A percentile compares a stretch with the other conserved stretches of the same genome.
These are phyloP conservation scores for Nemania sp. DNA, from an alignment of 2,329 filamentous ascomycete genomes.

Conservation along the genomic window DNA sequence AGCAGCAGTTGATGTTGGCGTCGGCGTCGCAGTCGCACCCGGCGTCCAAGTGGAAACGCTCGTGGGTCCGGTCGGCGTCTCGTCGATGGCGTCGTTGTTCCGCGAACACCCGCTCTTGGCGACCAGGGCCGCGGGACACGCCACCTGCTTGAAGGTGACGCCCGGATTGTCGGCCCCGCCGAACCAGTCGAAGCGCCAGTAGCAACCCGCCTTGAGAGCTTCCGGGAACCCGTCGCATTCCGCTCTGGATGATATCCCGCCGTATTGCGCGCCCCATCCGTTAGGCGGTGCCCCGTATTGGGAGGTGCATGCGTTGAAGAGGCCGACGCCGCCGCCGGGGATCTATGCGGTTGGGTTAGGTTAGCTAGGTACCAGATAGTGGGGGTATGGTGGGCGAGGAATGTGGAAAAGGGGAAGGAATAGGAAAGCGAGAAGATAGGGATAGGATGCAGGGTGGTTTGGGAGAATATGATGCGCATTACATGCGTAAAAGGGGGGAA, in stretches of 20 bases:
- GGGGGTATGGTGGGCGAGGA: not conserved
- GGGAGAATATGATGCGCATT: no score
- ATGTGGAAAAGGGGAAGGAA: not conserved
- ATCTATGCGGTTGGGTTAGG: conserved; percentile 37
- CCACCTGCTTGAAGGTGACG: conserved; percentile 58
- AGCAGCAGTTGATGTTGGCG: no score
- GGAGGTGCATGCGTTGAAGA: conserved; percentile 52
- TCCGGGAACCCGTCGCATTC: conserved; percentile 58
- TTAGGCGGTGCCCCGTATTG: conserved; percentile 50
- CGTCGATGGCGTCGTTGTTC: conserved; percentile 40
- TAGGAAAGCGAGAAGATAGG: not conserved
- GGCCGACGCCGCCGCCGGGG: conserved; percentile 57
- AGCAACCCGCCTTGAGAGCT: conserved; percentile 59
- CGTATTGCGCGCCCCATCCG: conserved; percentile 62
- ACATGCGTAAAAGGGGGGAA: not conserved
- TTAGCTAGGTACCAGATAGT: not conserved
- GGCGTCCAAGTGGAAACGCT: conserved; percentile 38
- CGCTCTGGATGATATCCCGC: conserved; percentile 54
- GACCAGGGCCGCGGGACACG: conserved; percentile 55
- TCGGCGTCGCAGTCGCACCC: conserved; percentile 12
- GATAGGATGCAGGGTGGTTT: not conserved
- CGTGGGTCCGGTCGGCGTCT: conserved; percentile 39
- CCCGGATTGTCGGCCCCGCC: conserved; percentile 59
- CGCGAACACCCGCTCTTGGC: conserved; percentile 43
- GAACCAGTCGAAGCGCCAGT: conserved; percentile 69